A percentile compares a stretch with the other conserved stretches of the same genome.
phyloP scores from a whole-genome alignment of 176 grass and related monocot genomes.

The Thinopyrum elongatum region DNA sequence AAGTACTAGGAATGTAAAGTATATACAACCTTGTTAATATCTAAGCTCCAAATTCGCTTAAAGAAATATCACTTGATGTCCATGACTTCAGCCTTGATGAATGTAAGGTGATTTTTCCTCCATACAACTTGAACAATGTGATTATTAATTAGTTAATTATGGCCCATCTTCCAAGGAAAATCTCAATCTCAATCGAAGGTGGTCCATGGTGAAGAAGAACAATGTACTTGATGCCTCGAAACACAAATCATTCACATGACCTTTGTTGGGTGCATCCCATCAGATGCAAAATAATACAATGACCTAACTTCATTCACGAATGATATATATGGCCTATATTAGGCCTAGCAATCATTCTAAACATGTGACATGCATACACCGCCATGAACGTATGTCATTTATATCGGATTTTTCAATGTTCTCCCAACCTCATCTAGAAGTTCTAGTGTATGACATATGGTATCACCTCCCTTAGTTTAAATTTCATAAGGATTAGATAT shows the following conservation, averaged over 20 bases:
- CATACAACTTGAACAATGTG: not conserved
- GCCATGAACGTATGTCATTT: not conserved
- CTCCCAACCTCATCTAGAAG: not conserved
- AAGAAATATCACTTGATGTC: constrained; percentile 48
- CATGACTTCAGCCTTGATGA: constrained; percentile 76
- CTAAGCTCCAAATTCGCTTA: not conserved
- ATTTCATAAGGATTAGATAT: not conserved
- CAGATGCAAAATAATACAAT: not conserved
- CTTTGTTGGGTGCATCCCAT: not conserved
- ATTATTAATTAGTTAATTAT: not conserved
- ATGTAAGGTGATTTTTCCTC: constrained; percentile 40
- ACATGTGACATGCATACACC: not conserved
- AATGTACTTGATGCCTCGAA: not conserved
- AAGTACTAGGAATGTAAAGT: not conserved
- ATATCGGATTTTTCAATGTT: not conserved
- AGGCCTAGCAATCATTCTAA: not conserved
- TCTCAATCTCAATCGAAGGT: not conserved
- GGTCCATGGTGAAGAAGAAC: not conserved
- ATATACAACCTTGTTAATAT: not conserved
- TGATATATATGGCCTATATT: not conserved
- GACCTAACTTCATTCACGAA: not conserved
- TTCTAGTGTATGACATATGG: not conserved
- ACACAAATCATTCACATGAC: not conserved
- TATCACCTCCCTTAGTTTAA: not conserved
- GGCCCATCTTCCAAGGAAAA: not conserved